Evolutionary conservation across 1,284 basidiomycete genomes (phyloP), one percentile per base, ranked within the genome.

Genomic region (Ceratobasidium sp.): DNA sequence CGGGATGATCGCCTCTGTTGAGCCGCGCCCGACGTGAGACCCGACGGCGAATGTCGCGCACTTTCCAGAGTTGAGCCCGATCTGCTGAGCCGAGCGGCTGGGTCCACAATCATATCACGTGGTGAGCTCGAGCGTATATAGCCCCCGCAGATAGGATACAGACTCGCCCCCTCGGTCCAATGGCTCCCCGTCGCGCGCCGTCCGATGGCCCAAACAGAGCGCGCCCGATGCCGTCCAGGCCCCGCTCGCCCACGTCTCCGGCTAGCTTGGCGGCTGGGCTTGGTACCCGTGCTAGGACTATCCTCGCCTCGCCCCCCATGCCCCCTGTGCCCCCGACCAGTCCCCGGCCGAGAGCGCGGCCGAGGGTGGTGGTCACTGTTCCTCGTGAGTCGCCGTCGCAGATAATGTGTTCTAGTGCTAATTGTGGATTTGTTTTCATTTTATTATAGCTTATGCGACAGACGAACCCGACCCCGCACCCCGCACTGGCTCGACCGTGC

Each of bases 381-480:
- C 71, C 71, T 53, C 71, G 71, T 75, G 28, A 39, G 71, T 64
- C 9, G 4, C n/a, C 33, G 10, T 2, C 23, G 42, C 0, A 61
- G 39, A 51, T 51, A 3, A 6, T 7, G 10, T 51, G 18, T 23
- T 44, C 26, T 26, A 23, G 12, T 20, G 60, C 64, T 67, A 51
- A 67, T 12, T 49, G 15, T 18, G 44, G 26, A 40, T 33, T 33
- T n/a, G n/a, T 33, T 33, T 33, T 33, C 33, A 33, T 33, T 33
- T 33, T 33, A 33, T 33, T 33, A n/a, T n/a, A 75, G 71, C 71
- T 2, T 75, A 75, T 60, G 71, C 71, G 2, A 46, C 23, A n/a
- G 71, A 75, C 60, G 71, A 75, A 60, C 58, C 58, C 42, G 71
- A 75, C 20, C 71, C 71, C 23, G 58, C 40, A 33, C 71, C 71